Conservation (phyloP, 169 alveolate species). For the Cryptosporidium felis region DNA sequence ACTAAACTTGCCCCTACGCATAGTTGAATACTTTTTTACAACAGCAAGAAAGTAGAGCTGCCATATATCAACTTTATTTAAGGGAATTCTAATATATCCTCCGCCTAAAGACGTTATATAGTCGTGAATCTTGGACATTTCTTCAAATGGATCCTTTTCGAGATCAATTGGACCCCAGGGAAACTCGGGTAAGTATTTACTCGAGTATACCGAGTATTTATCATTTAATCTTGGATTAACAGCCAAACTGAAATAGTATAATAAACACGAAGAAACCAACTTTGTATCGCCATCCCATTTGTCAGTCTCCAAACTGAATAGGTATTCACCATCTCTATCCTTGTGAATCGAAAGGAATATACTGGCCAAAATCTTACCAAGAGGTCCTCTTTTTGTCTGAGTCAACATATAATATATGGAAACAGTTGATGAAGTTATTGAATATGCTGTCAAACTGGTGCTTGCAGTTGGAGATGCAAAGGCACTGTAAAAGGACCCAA, state of each 20-base stretch:
- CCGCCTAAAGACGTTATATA: constrained; percentile 35
- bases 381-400: constrained; percentile 35
- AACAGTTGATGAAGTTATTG: constrained; percentile 25
- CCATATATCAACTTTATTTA: constrained; percentile 62
- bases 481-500: constrained; percentile 66
- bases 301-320: constrained; percentile 6
- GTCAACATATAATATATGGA: constrained; percentile 47
- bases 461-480: constrained; percentile 62
- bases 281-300: constrained; percentile 65
- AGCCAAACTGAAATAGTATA: constrained; percentile 47
- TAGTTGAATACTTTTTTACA: neutral
- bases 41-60: constrained; percentile 40
- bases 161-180: constrained; percentile 46
- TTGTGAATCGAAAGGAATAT: constrained; percentile 30
- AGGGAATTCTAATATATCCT: constrained; percentile 8
- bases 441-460: constrained; percentile 43
- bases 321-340: constrained; percentile 31
- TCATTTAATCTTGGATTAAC: constrained; percentile 22
- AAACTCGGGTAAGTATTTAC: neutral
- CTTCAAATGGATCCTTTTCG: constrained; percentile 25
- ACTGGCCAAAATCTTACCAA: constrained; percentile 43
- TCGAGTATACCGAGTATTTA: constrained; percentile 7
- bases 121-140: constrained; percentile 3
- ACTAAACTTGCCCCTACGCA: constrained; percentile 1
- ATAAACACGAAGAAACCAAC: constrained; percentile 40